These are phyloP conservation scores for Phytophthora litchii DNA, from an alignment of 352 stramenopile species.

Conservation along the genomic window DNA sequence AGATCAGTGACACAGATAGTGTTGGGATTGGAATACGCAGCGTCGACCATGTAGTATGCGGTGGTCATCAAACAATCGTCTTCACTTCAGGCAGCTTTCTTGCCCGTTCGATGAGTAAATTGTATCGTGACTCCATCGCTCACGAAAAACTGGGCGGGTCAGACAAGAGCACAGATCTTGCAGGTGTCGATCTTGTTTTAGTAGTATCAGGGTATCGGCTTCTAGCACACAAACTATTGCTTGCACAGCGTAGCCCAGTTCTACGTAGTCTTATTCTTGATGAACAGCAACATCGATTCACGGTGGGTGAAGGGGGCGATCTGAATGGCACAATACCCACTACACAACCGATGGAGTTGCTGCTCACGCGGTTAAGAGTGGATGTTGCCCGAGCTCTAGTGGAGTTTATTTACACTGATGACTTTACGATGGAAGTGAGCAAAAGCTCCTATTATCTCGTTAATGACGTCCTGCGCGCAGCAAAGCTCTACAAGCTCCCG, in stretches of 20 bases:
- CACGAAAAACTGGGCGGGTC: neutral
- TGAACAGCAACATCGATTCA: constrained; percentile 40
- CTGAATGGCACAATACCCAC: neutral
- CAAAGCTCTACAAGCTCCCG: constrained; percentile 47
- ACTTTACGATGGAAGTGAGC: constrained; percentile 50
- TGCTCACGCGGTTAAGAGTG: constrained; percentile 52
- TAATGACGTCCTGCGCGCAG: constrained; percentile 62
- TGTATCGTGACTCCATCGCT: constrained; percentile 32
- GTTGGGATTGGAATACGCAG: constrained; percentile 36
- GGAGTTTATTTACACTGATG: constrained; percentile 81
- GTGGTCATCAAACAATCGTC: constrained; percentile 47
- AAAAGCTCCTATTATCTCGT: constrained; percentile 51
- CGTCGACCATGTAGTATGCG: constrained; percentile 56
- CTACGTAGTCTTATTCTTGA: constrained; percentile 61
- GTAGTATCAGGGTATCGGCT: constrained; percentile 50
- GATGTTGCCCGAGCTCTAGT: constrained; percentile 64
- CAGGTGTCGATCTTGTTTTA: constrained; percentile 48
- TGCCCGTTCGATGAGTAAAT: constrained; percentile 39
- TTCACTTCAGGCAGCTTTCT: constrained; percentile 64
- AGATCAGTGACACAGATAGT: neutral
- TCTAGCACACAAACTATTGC: constrained; percentile 59
- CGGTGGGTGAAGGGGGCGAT: neutral
- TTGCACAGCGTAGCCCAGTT: constrained; percentile 59
- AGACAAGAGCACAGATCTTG: neutral
- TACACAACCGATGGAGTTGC: constrained; percentile 39